Evolutionary conservation across 805 yeast species (phyloP).

Genomic region (Myxozyma monticola): DNA sequence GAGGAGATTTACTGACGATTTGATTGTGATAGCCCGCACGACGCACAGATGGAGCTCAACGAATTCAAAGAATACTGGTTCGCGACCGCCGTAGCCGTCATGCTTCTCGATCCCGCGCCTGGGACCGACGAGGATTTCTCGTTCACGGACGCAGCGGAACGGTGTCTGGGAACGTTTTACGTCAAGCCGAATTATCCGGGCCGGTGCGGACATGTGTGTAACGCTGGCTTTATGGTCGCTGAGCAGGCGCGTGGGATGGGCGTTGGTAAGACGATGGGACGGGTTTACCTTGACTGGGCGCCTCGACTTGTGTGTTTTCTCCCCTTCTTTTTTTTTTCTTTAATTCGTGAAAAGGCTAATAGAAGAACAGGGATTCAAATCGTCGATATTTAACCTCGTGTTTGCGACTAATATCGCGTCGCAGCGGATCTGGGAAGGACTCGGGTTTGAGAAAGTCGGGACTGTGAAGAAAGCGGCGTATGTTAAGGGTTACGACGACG

Average conservation of each 20-base stretch:
- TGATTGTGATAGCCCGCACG: no score
- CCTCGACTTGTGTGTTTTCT: conserved; percentile 49
- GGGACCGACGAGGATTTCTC: conserved; percentile 28
- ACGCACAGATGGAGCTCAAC: no score
- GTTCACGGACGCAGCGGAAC: conserved; percentile 46
- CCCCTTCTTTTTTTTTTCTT: neutral
- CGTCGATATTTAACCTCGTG: conserved; percentile 85
- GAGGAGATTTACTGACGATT: no score
- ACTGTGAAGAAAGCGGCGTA: conserved; percentile 69
- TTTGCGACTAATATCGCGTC: conserved; percentile 80
- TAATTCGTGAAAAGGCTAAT: neutral
- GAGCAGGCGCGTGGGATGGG: conserved; percentile 60
- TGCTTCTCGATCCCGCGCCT: conserved; percentile 49
- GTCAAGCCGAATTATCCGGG: conserved; percentile 86
- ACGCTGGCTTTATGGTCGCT: conserved; percentile 81
- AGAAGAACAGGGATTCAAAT: conserved; percentile 66
- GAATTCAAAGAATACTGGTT: conserved; percentile 70
- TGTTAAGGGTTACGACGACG: conserved; percentile 56
- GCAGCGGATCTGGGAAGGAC: conserved; percentile 71
- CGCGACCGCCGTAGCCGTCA: conserved; percentile 61
- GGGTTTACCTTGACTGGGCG: conserved; percentile 66
- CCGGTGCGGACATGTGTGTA: conserved; percentile 81
- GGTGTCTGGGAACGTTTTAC: conserved; percentile 53
- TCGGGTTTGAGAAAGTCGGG: conserved; percentile 83
- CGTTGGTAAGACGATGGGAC: conserved; percentile 70